Evolutionary conservation across 371 early-diverging fungal species (phyloP).

Genomic region (Mortierella sp.): DNA sequence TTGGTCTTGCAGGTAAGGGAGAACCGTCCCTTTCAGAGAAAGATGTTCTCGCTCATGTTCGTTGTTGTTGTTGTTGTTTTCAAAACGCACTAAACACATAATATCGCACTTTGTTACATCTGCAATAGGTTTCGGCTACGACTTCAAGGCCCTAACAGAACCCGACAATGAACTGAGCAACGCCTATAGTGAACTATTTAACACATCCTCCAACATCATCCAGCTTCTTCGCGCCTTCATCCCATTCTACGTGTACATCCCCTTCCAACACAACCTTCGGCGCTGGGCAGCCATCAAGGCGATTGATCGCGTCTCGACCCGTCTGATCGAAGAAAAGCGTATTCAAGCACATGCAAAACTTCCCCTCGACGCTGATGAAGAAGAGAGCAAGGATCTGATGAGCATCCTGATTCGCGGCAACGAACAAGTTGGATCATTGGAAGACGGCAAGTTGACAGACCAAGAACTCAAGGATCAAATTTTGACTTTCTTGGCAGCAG

Average conservation of each 20-base stretch:
- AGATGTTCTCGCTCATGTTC: too few species aligned
- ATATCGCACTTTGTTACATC: constrained; percentile 1
- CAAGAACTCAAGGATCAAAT: constrained; percentile 52
- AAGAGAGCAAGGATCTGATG: constrained; percentile 32
- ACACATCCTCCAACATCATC: constrained; percentile 30
- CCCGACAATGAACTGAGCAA: constrained; percentile 56
- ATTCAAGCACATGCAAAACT: constrained; percentile 10
- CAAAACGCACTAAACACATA: neutral
- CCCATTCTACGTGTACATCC: constrained; percentile 54
- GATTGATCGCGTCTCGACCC: constrained; percentile 57
- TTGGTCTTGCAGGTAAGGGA: constrained; percentile 27
- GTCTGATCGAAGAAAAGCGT: constrained; percentile 55
- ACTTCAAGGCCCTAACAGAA: constrained; percentile 48
- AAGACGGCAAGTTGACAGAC: constrained; percentile 37
- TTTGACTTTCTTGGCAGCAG: constrained; percentile 54
- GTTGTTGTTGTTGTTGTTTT: neutral
- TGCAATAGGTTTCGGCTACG: constrained; percentile 59
- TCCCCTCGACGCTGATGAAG: neutral
- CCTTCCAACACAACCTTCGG: constrained; percentile 49
- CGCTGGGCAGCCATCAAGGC: constrained; percentile 33
- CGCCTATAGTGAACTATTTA: constrained; percentile 61
- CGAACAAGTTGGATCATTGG: constrained; percentile 32
- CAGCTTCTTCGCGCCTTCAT: constrained; percentile 55
- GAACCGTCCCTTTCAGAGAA: neutral
- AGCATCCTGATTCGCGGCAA: constrained; percentile 47